A percentile compares a stretch with the other conserved stretches of the same genome.
Conservation (phyloP, 805 yeast genomes). For the Suhomyces xylopsoci region DNA sequence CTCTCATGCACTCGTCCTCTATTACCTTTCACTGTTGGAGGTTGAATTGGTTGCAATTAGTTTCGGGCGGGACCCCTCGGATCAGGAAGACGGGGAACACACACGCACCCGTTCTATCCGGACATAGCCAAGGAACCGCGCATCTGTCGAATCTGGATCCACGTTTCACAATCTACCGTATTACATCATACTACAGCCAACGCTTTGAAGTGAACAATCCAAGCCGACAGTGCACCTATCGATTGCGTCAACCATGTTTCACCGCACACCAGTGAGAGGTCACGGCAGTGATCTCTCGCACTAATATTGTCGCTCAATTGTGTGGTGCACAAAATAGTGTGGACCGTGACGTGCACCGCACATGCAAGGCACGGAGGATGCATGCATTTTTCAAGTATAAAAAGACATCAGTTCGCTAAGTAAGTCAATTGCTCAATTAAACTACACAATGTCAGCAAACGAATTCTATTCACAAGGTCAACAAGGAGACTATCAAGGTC, state of each 20-base stretch:
- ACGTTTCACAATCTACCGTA: not conserved
- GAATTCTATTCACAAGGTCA: slow-evolving; percentile 25
- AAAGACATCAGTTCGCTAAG: not conserved
- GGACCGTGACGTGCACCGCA: not conserved
- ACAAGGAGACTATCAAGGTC: slow-evolving; percentile 17
- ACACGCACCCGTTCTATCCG: not conserved
- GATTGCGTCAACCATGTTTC: not conserved
- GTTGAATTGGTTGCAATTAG: too few species aligned
- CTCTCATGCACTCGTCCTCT: too few species aligned
- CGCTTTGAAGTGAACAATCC: not conserved
- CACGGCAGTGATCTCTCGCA: not conserved
- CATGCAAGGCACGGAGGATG: not conserved
- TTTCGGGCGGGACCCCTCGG: too few species aligned
- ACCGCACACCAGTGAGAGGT: not conserved
- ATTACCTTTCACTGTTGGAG: too few species aligned
- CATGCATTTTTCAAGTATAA: not conserved
- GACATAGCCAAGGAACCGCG: not conserved
- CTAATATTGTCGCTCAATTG: not conserved
- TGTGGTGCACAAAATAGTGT: not conserved
- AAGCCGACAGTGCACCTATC: not conserved
- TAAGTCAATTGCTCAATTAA: not conserved
- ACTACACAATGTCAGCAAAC: slow-evolving; percentile 23
- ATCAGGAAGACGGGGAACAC: too few species aligned
- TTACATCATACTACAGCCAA: not conserved
- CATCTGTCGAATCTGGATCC: not conserved